A percentile compares a stretch with the other conserved stretches of the same genome.
phyloP scores from a whole-genome alignment of 306 rosid genomes.

The Dryas octopetala region DNA sequence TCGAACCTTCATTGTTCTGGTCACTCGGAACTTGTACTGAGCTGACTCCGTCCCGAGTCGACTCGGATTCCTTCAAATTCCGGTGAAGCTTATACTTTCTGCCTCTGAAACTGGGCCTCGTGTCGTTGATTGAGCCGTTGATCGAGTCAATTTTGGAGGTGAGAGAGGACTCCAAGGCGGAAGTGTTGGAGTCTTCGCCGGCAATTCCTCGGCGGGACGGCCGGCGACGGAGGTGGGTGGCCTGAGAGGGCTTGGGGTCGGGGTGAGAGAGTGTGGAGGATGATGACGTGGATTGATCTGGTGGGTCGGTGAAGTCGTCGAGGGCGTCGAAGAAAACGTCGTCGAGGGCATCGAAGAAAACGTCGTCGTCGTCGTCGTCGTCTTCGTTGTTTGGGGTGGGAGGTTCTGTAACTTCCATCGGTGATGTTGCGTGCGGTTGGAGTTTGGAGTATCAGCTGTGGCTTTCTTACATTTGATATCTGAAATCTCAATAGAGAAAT shows the following conservation, averaged over 20 bases:
- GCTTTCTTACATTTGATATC: no score
- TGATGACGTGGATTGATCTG: constrained; percentile 41
- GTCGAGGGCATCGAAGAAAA: constrained; percentile 44
- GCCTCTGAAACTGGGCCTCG: constrained; percentile 24
- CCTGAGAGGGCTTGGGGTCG: constrained; percentile 19
- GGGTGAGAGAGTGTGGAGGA: constrained; percentile 17
- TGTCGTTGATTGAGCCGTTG: neutral
- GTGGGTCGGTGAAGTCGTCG: constrained; percentile 30
- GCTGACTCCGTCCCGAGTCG: constrained; percentile 18
- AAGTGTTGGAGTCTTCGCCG: constrained; percentile 20
- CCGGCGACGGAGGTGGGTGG: constrained; percentile 47
- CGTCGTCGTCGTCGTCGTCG: constrained; percentile 37
- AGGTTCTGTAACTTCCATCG: constrained; percentile 45
- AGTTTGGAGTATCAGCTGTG: neutral
- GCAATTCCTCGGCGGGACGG: constrained; percentile 7
- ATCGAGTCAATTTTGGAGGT: constrained; percentile 21
- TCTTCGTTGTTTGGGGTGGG: constrained; percentile 26
- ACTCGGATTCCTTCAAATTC: constrained; percentile 31
- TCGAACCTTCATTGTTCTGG: constrained; percentile 42
- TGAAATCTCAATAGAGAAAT: no score
- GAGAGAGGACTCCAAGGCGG: constrained; percentile 21
- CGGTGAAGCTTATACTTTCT: constrained; percentile 11
- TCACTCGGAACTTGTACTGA: constrained; percentile 26
- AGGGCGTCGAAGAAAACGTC: constrained; percentile 44
- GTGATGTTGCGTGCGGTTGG: neutral